These are phyloP conservation scores for Fusarium sacchari DNA, from an alignment of 2,329 filamentous ascomycete genomes.

Conservation along the genomic window DNA sequence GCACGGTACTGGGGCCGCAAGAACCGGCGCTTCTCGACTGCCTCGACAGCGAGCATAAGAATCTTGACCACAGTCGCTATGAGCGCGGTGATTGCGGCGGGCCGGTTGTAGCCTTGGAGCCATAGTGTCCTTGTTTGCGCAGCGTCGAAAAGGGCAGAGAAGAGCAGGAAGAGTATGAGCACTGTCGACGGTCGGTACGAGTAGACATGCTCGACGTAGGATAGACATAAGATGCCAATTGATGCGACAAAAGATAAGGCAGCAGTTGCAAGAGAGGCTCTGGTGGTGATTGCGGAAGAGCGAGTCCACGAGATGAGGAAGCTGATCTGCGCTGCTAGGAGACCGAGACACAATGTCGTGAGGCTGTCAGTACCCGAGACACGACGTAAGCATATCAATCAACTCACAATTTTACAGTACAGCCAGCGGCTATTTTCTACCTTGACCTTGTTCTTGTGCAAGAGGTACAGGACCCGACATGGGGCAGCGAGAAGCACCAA, in stretches of 20 bases:
- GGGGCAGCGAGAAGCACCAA: conserved; percentile 45
- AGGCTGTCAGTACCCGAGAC: conserved; percentile 1
- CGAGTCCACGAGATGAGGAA: conserved; percentile 22
- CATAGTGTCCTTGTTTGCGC: conserved; percentile 27
- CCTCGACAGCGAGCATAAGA: conserved; percentile 10
- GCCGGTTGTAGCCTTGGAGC: conserved; percentile 25
- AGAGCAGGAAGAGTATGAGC: conserved; percentile 24
- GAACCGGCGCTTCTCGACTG: conserved; percentile 21
- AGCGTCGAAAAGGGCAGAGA: conserved; percentile 26
- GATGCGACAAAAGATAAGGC: conserved; percentile 24
- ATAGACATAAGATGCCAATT: conserved; percentile 10
- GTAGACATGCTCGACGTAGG: conserved; percentile 33
- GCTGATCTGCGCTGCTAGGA: conserved; percentile 20
- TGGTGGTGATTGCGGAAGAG: conserved; percentile 9
- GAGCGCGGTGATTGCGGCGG: conserved; percentile 4
- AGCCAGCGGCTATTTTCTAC: conserved; percentile 31
- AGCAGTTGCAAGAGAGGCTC: conserved; percentile 19
- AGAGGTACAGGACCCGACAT: conserved; percentile 18
- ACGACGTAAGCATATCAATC: neutral
- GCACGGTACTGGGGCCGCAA: conserved; percentile 15
- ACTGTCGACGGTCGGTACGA: conserved; percentile 34
- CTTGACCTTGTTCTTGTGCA: conserved; percentile 35
- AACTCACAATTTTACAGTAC: conserved; percentile 36
- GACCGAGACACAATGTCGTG: conserved; percentile 6
- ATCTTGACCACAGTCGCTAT: conserved; percentile 22